Conservation (phyloP, 2,329 filamentous ascomycete species). For the Ophioceras dolichostomum region DNA sequence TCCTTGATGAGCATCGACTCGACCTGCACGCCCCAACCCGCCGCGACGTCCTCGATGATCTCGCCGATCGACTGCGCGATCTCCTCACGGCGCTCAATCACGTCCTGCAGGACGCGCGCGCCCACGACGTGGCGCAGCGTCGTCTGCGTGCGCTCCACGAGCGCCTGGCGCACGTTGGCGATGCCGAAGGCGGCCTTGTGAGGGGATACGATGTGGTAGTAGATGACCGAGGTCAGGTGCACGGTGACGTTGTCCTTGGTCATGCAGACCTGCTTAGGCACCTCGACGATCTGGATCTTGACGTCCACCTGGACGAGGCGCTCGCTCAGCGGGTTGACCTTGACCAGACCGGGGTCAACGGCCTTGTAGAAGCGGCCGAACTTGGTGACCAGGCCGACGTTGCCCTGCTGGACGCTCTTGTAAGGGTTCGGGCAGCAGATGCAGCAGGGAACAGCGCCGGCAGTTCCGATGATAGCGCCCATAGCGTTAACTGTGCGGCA, state of each 20-base stretch:
- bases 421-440: conserved; percentile 90
- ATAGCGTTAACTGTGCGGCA: conserved; percentile 37
- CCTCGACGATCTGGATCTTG: conserved; percentile 97
- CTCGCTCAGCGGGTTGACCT: conserved; percentile 93
- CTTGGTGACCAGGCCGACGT: conserved; percentile 90
- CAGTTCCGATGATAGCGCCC: conserved; percentile 60
- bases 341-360: conserved; percentile 91
- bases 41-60: conserved; percentile 92
- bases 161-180: conserved; percentile 85
- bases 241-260: conserved; percentile 98
- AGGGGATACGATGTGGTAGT: conserved; percentile 92
- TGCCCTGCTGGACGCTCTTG: conserved; percentile 83
- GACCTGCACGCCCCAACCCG: conserved; percentile 89
- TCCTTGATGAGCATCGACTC: conserved; percentile 99
- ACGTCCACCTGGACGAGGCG: conserved; percentile 85
- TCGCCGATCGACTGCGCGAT: conserved; percentile 90
- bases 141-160: conserved; percentile 95
- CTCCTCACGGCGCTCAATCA: conserved; percentile 96
- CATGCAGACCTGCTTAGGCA: conserved; percentile 95
- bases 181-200: conserved; percentile 98
- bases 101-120: conserved; percentile 89
- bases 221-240: conserved; percentile 91
- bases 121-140: conserved; percentile 89
- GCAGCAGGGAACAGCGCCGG: conserved; percentile 86
- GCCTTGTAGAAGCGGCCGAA: conserved; percentile 93